A percentile compares a stretch with the other conserved stretches of the same genome.
Evolutionary conservation across 2,329 filamentous ascomycete species (phyloP).

Genomic region (Fusarium xyrophilum): DNA sequence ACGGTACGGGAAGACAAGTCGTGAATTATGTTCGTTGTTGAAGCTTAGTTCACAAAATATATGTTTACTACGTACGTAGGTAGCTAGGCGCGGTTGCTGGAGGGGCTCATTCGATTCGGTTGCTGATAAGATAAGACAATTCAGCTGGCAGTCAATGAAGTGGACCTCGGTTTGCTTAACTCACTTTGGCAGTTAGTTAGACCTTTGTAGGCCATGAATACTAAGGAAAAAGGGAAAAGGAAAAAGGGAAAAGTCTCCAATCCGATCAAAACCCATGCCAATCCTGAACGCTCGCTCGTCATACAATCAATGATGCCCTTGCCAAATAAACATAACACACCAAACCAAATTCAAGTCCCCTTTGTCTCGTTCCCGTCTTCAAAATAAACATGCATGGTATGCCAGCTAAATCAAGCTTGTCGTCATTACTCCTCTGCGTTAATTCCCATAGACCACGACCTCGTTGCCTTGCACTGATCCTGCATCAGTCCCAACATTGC

Average conservation of each 20-base stretch:
- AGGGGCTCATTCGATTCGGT: background rate
- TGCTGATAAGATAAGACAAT: slow-evolving; percentile 10
- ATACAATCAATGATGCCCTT: slow-evolving; percentile 16
- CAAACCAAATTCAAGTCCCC: background rate
- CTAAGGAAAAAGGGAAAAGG: background rate
- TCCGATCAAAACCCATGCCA: slow-evolving; percentile 16
- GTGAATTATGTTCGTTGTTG: background rate
- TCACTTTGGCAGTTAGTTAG: background rate
- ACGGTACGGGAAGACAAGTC: background rate
- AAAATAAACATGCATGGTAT: slow-evolving; percentile 23
- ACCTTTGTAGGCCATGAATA: background rate
- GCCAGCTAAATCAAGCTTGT: slow-evolving; percentile 13
- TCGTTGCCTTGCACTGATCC: slow-evolving; percentile 44
- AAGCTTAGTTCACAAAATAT: background rate
- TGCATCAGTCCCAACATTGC: slow-evolving; percentile 44
- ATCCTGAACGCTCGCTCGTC: slow-evolving; percentile 16
- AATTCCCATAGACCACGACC: slow-evolving; percentile 46
- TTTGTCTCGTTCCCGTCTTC: background rate
- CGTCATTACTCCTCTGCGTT: slow-evolving; percentile 21
- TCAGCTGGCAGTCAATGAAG: background rate
- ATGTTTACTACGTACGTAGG: slow-evolving; percentile 3
- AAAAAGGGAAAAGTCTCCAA: background rate
- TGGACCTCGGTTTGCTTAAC: background rate
- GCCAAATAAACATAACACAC: background rate
- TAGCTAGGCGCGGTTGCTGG: slow-evolving; percentile 3